Percentiles rank a stretch among this genome's conserved stretches.
Conservation (phyloP, 169 alveolate species). For the Cryptosporidium meleagridis region DNA sequence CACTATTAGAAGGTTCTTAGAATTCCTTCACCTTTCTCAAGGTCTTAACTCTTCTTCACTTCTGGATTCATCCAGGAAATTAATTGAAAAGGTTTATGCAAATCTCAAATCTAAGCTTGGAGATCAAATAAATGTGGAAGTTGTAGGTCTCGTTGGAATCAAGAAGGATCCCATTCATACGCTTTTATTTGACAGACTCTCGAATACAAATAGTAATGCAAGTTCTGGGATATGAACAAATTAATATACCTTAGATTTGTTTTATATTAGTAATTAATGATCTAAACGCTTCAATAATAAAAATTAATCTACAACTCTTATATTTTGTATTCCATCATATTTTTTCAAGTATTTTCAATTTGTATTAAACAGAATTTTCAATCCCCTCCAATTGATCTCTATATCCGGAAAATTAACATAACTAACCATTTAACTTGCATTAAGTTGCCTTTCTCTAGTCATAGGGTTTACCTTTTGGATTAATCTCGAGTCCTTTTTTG, state of each 20-base stretch:
- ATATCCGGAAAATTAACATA: conserved; percentile 12
- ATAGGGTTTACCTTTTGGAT: conserved; percentile 39
- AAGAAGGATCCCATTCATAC: conserved; percentile 70
- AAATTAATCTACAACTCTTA: neutral
- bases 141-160: conserved; percentile 63
- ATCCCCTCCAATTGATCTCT: neutral
- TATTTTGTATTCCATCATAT: neutral
- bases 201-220: conserved; percentile 15
- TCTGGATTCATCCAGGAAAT: conserved; percentile 48
- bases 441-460: neutral
- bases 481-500: conserved; percentile 53
- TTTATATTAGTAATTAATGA: neutral
- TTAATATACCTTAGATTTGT: neutral
- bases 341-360: neutral
- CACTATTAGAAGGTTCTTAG: conserved; percentile 61
- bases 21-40: conserved; percentile 67
- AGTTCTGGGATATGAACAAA: conserved; percentile 4
- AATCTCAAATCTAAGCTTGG: conserved; percentile 68
- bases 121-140: conserved; percentile 72
- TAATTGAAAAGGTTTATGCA: conserved; percentile 50
- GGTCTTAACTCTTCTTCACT: conserved; percentile 55
- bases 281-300: neutral
- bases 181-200: conserved; percentile 53
- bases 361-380: neutral
- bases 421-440: conserved; percentile 15